A percentile compares a stretch with the other conserved stretches of the same genome.
These are phyloP conservation scores for Auricularia auricula-judae DNA, from an alignment of 768 basidiomycete species.

Conservation along the genomic window DNA sequence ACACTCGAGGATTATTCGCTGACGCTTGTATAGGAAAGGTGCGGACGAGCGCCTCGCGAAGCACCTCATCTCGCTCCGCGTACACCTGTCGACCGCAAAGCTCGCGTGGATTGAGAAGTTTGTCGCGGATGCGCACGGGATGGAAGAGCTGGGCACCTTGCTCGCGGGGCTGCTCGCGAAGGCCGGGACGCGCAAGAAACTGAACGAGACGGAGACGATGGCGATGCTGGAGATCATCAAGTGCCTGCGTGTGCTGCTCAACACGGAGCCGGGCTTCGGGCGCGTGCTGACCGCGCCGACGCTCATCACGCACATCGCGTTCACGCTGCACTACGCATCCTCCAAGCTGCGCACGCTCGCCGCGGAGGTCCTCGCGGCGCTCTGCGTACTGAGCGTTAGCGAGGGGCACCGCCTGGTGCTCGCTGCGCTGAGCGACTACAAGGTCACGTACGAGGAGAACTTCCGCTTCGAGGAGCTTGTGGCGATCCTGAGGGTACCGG, in stretches of 20 bases:
- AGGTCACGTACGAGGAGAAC: constrained; percentile 53
- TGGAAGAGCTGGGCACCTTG: constrained; percentile 48
- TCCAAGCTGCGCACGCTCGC: constrained; percentile 58
- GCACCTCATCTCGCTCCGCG: constrained; percentile 70
- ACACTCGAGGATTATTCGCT: no score
- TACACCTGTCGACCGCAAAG: constrained; percentile 76
- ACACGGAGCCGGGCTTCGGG: constrained; percentile 74
- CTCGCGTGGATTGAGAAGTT: constrained; percentile 73
- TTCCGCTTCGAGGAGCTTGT: constrained; percentile 78
- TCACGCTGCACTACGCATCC: constrained; percentile 42
- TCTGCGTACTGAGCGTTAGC: constrained; percentile 60
- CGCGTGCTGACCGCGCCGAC: constrained; percentile 51
- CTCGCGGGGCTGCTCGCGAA: constrained; percentile 55
- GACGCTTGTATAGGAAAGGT: constrained; percentile 22
- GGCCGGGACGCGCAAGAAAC: constrained; percentile 46
- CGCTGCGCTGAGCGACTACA: constrained; percentile 70
- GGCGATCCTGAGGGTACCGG: constrained; percentile 44
- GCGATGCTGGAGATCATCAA: constrained; percentile 66
- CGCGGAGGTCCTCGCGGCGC: constrained; percentile 72
- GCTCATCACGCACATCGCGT: constrained; percentile 61
- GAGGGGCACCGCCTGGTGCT: constrained; percentile 70
- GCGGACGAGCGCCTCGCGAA: constrained; percentile 56
- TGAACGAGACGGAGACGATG: constrained; percentile 54
- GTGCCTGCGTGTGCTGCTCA: constrained; percentile 72
- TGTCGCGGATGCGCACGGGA: constrained; percentile 49